phyloP scores from a whole-genome alignment of 805 yeast genomes.

The Myxozyma udenii region DNA sequence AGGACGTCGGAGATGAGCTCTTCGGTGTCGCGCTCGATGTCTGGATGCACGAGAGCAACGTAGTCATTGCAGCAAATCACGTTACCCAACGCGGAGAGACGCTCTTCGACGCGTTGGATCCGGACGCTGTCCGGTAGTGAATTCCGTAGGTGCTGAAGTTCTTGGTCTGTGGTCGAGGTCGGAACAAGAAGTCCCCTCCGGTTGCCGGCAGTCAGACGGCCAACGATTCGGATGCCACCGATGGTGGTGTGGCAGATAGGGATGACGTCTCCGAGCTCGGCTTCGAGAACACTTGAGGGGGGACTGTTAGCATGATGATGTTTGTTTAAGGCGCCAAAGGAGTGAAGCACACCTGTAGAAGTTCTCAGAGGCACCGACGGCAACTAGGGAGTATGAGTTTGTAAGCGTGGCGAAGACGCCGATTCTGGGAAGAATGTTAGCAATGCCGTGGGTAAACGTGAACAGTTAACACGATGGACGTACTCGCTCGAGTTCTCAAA shows the following conservation, averaged over 20 bases:
- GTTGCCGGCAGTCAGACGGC: constrained; percentile 98
- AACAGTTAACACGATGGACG: constrained; percentile 9
- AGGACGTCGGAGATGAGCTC: constrained; percentile 96
- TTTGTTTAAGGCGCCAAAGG: background rate
- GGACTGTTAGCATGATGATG: background rate
- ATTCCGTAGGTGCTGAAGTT: constrained; percentile 94
- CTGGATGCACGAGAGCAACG: constrained; percentile 98
- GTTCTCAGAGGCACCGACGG: constrained; percentile 91
- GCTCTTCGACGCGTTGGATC: constrained; percentile 96
- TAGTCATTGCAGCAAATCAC: constrained; percentile 98
- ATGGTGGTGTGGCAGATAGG: constrained; percentile 97
- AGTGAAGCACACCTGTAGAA: constrained; percentile 49
- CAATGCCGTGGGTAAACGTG: background rate
- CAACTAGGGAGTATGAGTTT: constrained; percentile 92
- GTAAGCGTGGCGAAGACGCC: constrained; percentile 95
- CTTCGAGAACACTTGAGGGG: constrained; percentile 90
- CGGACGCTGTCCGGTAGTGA: constrained; percentile 91
- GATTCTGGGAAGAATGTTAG: constrained; percentile 42
- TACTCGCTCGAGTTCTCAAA: constrained; percentile 79
- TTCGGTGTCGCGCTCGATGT: constrained; percentile 98
- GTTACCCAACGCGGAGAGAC: constrained; percentile 93
- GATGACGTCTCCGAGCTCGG: constrained; percentile 91
- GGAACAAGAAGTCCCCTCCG: constrained; percentile 97
- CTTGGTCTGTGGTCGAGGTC: constrained; percentile 97
- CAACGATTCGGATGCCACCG: constrained; percentile 96